Base-by-base conservation (phyloP, 768 basidiomycete genomes). In the Agrocybe chaxingu region DNA sequence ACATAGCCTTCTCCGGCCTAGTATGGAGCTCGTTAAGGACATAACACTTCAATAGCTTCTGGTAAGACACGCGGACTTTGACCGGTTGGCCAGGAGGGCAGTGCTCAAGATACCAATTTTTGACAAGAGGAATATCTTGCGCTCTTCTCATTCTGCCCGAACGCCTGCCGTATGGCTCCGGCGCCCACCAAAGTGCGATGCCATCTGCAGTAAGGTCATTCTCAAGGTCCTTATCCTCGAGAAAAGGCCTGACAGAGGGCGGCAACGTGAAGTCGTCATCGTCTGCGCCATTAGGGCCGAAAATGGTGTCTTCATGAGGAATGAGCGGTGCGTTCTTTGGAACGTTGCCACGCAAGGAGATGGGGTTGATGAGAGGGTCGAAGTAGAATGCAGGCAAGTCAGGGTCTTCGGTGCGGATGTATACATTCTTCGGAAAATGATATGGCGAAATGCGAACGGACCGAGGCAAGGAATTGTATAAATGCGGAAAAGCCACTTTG, bases 351-450 rank as follows among this genome's bases (percentile, higher is more conserved):
- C 97, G 92, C 4, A 94, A 75, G 7, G 96, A 96, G 56, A 98
- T 91, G 6, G 96, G 97, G 66, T 99, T 98, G 69, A 99, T 97
- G 59, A 98, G 82, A 2, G 96, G 95, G 67, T 98, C 97, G 64
- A 97, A 99, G 72, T 98, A 98, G 74, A 98, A 99, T 0, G 97
- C 94, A 9, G 96, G 96, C 13, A 99, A 79, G 72, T 99, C 96
- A n/a, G 97, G 97, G 63, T 99, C 95, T 54, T 99, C 97, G 32
- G 95, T 98, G 52, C 95, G 92, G 68, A 99, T 98, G 71, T 98
- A 99, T 46, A 99, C 94, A 66, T 92, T 98, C 77, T 98, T 98
- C 19, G 94, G 91, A 24, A 76, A 76, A 64, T 99, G 97, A 67
- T 98, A 98, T 8, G 87, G 82, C 13, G 91, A 89, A 47, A 99